Evolutionary conservation across 805 yeast genomes (phyloP), one percentile per base, ranked within the genome.

Genomic region (Pichia nakasei): DNA sequence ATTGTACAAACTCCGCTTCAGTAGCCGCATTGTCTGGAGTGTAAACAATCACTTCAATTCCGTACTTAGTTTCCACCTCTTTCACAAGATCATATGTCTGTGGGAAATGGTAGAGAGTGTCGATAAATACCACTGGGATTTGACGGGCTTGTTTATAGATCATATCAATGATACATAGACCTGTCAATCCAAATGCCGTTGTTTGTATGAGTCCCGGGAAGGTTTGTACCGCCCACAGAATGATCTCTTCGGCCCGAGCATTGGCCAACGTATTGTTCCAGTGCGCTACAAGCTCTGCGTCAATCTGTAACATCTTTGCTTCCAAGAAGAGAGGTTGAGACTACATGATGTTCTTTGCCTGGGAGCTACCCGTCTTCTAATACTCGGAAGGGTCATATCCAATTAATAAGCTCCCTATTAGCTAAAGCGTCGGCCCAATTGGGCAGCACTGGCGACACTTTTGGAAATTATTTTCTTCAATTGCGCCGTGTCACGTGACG

Each of bases 101-200:
- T n/a, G 91, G 88, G 70, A 91, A 91, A 62, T 91, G 97, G 57
- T 89, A 85, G 49, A 91, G 67, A 0, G 97, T 91, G 59, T 91
- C 97, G 39, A 89, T 71, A 60, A 91, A 91, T 2, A 91, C 82
- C 44, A 89, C 67, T 29, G 32, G 32, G 6, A 29, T 8, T 44
- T 88, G 94, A 7, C 85, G 68, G 5, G n/a, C 18, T 38, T 81
- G 53, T 56, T 79, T 76, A 27, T 83, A 72, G 24, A 89, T 63
- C 74, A 89, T 84, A 60, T 89, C 96, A 36, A 85, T 69, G 12
- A 91, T 89, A 26, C 84, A 95, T 47, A 91, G 65, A 0, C 97
- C 97, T 1, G 96, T 85, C 38, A 91, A 70, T 0, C 97, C 97
- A 64, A 91, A 88, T 1, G 97, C 97, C 0, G 97, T 87, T 2